Conservation (phyloP, 2,329 filamentous ascomycete species). For the Catunica adiposa region DNA sequence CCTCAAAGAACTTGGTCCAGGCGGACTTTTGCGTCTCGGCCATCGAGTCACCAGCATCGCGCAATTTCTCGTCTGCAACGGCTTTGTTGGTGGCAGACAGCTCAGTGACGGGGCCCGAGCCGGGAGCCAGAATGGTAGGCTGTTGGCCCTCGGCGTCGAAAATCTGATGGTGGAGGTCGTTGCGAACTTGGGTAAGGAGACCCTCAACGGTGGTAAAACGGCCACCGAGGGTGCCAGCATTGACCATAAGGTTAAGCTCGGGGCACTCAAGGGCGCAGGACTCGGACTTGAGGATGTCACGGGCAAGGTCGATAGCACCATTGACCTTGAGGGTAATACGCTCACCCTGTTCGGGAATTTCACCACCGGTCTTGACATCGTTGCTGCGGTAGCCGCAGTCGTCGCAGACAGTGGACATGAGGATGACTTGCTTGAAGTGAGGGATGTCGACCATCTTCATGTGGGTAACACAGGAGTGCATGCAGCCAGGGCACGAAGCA, state of each 20-base stretch:
- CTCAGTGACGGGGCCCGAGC: constrained; percentile 3
- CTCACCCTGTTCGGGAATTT: constrained; percentile 70
- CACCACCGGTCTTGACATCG: constrained; percentile 94
- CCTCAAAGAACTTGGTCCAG: constrained; percentile 70
- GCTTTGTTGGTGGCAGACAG: constrained; percentile 19
- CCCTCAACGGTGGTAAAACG: constrained; percentile 96
- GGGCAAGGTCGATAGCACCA: constrained; percentile 54
- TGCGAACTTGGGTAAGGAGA: constrained; percentile 76
- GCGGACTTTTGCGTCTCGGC: constrained; percentile 43
- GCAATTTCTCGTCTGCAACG: constrained; percentile 38
- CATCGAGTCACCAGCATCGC: constrained; percentile 63
- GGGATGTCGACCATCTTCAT: constrained; percentile 99
- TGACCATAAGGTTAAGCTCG: constrained; percentile 72
- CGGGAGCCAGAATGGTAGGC: constrained; percentile 6
- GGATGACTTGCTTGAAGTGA: constrained; percentile 90
- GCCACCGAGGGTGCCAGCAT: constrained; percentile 85
- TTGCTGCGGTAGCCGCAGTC: constrained; percentile 88
- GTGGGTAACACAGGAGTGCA: constrained; percentile 70
- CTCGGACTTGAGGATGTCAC: constrained; percentile 93
- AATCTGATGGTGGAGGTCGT: constrained; percentile 75
- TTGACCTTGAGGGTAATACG: constrained; percentile 64
- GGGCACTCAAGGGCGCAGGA: constrained; percentile 75
- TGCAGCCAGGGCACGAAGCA: constrained; percentile 79
- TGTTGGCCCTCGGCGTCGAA: constrained; percentile 45
- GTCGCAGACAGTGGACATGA: constrained; percentile 89